Base-by-base conservation (phyloP, 495 filamentous ascomycete species). In the Aspergillus saccharolyticus region DNA sequence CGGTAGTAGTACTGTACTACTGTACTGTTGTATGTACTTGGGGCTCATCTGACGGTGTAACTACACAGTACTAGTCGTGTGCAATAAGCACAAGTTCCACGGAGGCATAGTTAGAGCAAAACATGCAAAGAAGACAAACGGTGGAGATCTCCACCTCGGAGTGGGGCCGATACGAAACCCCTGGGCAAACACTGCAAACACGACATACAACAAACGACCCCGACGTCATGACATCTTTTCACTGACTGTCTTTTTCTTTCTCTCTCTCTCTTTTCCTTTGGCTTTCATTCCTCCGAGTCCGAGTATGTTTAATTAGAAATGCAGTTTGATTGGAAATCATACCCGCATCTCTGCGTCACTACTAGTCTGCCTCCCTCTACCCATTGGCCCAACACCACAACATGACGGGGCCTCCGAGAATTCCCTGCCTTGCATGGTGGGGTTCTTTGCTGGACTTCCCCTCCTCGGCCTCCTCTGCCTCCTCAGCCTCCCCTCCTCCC, bases 221-320 rank as follows among this genome's bases (percentile, higher is more conserved):
- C 46, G 14, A 57, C 55, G 55, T 57, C 55, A 57, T 52, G 22
- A 42, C 45, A 28, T 39, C 33, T 12, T 6, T 39, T 12, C 33
- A 8, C 33, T 39, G 6, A 39, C 12, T 39, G 4, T 12, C 12
- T 2, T 12, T 6, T 12, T 12, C 33, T 39, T 12, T 15, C 33
- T 39, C 33, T 5, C 14, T 39, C 33, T 39, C 33, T 39, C 33
- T 5, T 15, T 8, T 12, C 14, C 33, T 30, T 10, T 30, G 4
- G 10, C 25, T 30, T 10, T 30, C 25, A 4, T 10, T 30, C 25
- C 25, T 4, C n/a, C n/a, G n/a, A n/a, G 25, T 9, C 33, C 33
- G 14, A 39, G 6, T 39, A 9, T 39, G 14, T 39, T 39, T n/a
- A n/a, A 12, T 39, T 12, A 39, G 33, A 39, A 2, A 9, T 5